Percentiles rank a stretch among this genome's conserved stretches.
phyloP scores from a whole-genome alignment of 2,329 filamentous ascomycete species.

The Colletotrichum phormii region DNA sequence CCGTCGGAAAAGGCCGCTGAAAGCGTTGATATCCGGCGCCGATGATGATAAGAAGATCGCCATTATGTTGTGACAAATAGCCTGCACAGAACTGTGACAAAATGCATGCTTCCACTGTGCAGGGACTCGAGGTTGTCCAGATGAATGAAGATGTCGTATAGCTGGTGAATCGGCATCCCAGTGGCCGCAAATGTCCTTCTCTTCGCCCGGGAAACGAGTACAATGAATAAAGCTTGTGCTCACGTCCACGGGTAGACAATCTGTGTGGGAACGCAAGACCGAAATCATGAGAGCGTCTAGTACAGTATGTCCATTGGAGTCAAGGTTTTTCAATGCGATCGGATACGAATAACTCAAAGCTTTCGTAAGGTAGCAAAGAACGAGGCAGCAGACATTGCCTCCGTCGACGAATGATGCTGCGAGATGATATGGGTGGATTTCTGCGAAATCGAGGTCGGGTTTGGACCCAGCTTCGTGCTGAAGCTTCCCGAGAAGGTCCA shows the following conservation, averaged over 20 bases:
- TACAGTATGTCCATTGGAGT: slow-evolving; percentile 50
- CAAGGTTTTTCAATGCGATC: slow-evolving; percentile 6
- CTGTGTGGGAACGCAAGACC: slow-evolving; percentile 51
- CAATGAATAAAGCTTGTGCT: slow-evolving; percentile 42
- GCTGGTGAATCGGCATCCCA: slow-evolving; percentile 54
- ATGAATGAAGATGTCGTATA: slow-evolving; percentile 44
- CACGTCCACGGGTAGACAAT: slow-evolving; percentile 40
- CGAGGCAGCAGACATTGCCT: slow-evolving; percentile 45
- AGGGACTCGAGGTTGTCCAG: slow-evolving; percentile 45
- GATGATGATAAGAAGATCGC: slow-evolving; percentile 38
- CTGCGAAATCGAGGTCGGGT: not conserved
- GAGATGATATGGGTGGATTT: slow-evolving; percentile 49
- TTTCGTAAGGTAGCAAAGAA: slow-evolving; percentile 4
- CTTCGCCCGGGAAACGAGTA: slow-evolving; percentile 49
- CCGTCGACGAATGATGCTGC: slow-evolving; percentile 51
- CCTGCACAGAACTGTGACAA: slow-evolving; percentile 54
- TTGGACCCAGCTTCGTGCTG: not conserved
- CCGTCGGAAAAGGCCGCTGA: slow-evolving; percentile 1
- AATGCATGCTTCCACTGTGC: slow-evolving; percentile 56
- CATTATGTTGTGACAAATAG: slow-evolving; percentile 50
- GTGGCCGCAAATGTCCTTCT: slow-evolving; percentile 55
- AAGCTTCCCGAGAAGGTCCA: not conserved
- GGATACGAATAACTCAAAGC: slow-evolving; percentile 6
- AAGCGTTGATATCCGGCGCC: slow-evolving; percentile 30
- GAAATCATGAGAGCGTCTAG: slow-evolving; percentile 51